These are phyloP conservation scores for Prunus padus DNA, from an alignment of 306 rosid genomes.

Conservation along the genomic window DNA sequence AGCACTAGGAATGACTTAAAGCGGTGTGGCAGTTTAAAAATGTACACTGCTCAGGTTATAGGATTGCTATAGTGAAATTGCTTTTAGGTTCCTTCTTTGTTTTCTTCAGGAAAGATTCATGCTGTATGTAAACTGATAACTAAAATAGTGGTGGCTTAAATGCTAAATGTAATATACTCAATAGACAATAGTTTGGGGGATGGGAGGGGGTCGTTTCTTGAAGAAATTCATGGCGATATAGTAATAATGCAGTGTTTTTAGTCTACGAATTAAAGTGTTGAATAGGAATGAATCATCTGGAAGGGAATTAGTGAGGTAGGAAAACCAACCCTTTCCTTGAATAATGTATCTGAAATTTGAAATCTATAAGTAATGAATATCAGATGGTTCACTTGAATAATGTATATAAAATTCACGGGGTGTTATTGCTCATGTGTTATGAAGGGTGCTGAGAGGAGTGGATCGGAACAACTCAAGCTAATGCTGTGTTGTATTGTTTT, in stretches of 20 bases:
- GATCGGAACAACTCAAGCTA: neutral
- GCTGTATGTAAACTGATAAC: neutral
- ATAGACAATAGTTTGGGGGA: neutral
- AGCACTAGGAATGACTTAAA: neutral
- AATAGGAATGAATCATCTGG: neutral
- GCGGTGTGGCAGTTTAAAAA: neutral
- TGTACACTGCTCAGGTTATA: neutral
- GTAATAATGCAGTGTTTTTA: neutral
- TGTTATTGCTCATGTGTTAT: neutral
- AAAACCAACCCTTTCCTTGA: neutral
- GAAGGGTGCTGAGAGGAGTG: neutral
- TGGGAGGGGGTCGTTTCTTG: neutral
- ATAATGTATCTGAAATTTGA: neutral
- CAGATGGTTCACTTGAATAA: neutral
- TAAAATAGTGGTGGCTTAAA: slow-evolving; percentile 2
- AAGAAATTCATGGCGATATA: neutral
- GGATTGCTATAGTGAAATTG: neutral
- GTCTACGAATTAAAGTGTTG: neutral
- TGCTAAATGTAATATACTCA: neutral
- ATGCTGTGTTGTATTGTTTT: neutral
- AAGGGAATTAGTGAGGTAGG: neutral
- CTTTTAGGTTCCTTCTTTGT: neutral
- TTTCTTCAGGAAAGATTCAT: neutral
- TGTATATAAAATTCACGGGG: neutral
- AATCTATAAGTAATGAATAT: neutral